A percentile compares a stretch with the other conserved stretches of the same genome.
Conservation (phyloP, 768 basidiomycete genomes). For the Amyloporia xantha region DNA sequence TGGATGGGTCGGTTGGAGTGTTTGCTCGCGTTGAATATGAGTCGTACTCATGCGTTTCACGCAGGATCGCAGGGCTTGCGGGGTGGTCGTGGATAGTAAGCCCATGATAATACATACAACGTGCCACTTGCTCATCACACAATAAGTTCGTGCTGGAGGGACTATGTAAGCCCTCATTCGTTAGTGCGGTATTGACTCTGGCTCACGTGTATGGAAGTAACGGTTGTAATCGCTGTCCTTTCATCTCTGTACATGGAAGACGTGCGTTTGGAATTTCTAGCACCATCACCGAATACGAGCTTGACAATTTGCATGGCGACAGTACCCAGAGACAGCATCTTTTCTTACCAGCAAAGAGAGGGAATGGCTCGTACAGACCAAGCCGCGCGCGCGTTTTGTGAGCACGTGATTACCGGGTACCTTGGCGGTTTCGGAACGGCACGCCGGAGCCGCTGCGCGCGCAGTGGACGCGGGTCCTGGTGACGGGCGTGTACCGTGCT, state of each 20-base stretch:
- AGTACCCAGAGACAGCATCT: constrained; percentile 9
- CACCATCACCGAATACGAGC: not conserved
- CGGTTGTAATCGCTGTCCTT: not conserved
- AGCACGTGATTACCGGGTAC: too few species aligned
- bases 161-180: not conserved
- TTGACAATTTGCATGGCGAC: not conserved
- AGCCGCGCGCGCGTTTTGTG: too few species aligned
- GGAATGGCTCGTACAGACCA: constrained; percentile 7
- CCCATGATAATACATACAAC: not conserved
- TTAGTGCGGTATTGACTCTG: not conserved
- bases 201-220: not conserved
- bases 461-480: too few species aligned
- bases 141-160: not conserved
- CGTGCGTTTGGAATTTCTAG: not conserved
- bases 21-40: not conserved
- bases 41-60: not conserved
- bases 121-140: not conserved
- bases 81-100: constrained; percentile 11
- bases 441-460: too few species aligned
- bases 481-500: too few species aligned
- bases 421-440: too few species aligned
- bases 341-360: constrained; percentile 8
- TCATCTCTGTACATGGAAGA: not conserved
- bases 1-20: constrained; percentile 2
- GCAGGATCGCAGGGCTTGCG: constrained; percentile 7